These are phyloP conservation scores for Jamesozyma hellenica DNA, from an alignment of 805 yeast genomes.

Conservation along the genomic window DNA sequence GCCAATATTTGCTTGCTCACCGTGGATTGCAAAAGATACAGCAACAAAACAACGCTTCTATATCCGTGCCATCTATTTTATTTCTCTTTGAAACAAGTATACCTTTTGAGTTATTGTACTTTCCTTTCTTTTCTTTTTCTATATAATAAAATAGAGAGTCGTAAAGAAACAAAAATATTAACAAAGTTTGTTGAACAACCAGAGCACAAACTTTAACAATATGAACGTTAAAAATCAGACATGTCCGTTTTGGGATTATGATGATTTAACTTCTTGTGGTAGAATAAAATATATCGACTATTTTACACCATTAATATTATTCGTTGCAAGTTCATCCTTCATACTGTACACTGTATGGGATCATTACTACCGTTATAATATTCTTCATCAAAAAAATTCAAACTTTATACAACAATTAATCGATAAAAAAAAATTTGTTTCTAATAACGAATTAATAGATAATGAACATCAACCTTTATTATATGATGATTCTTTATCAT, in stretches of 20 bases:
- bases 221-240: neutral
- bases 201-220: no score
- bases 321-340: constrained; percentile 5
- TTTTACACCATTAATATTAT: constrained; percentile 16
- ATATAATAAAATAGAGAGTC: no score
- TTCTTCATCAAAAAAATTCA: constrained; percentile 9
- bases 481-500: no score
- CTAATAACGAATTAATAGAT: constrained; percentile 3
- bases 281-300: constrained; percentile 34
- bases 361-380: constrained; percentile 16
- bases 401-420: constrained; percentile 14
- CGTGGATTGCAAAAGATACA: no score
- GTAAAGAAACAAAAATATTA: no score
- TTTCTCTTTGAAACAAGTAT: no score
- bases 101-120: no score
- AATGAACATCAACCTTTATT: constrained; percentile 19
- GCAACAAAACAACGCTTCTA: no score
- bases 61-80: no score
- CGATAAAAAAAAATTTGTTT: constrained; percentile 1
- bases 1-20: no score
- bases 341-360: constrained; percentile 10
- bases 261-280: constrained; percentile 49
- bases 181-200: no score
- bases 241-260: constrained; percentile 42
- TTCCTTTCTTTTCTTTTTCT: no score